Percentiles rank a stretch among this genome's conserved stretches.
These are phyloP conservation scores for Cucurbita ficifolia DNA, from an alignment of 306 rosid species.

Conservation along the genomic window DNA sequence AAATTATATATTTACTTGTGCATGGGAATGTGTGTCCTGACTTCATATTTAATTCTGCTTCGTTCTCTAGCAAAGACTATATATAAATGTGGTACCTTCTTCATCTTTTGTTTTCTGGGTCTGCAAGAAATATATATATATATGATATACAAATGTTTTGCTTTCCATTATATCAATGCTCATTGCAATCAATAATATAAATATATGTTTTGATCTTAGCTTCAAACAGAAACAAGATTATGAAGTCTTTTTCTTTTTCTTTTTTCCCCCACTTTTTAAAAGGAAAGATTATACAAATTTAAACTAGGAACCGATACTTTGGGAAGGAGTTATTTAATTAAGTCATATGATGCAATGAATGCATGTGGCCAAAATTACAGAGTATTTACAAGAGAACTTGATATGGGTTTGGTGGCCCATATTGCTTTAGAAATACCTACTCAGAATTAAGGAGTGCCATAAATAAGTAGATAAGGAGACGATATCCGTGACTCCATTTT, in stretches of 20 bases:
- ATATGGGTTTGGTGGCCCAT: constrained; percentile 4
- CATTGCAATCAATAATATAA: too few relatives aligned
- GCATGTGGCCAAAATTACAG: not conserved
- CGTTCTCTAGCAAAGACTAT: not conserved
- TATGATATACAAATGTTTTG: not conserved
- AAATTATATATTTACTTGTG: not conserved
- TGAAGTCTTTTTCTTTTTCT: too few relatives aligned
- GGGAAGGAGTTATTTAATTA: not conserved
- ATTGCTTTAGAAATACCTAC: not conserved
- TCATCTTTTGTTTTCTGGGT: not conserved
- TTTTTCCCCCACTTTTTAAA: too few relatives aligned
- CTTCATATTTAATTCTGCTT: constrained; percentile 21
- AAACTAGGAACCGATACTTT: not conserved
- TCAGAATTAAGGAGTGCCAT: not conserved
- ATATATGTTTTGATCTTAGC: too few relatives aligned
- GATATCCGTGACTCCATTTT: not conserved
- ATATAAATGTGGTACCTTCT: not conserved
- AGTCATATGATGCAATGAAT: not conserved
- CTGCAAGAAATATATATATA: not conserved
- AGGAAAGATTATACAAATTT: too few relatives aligned
- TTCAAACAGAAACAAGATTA: too few relatives aligned
- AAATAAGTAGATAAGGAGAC: not conserved
- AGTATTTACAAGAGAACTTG: not conserved
- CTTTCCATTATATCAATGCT: not conserved
- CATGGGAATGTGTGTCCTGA: not conserved